A percentile compares a stretch with the other conserved stretches of the same genome.
Conservation (phyloP, 2,329 filamentous ascomycete genomes). For the Verticillium nonalfalfae region DNA sequence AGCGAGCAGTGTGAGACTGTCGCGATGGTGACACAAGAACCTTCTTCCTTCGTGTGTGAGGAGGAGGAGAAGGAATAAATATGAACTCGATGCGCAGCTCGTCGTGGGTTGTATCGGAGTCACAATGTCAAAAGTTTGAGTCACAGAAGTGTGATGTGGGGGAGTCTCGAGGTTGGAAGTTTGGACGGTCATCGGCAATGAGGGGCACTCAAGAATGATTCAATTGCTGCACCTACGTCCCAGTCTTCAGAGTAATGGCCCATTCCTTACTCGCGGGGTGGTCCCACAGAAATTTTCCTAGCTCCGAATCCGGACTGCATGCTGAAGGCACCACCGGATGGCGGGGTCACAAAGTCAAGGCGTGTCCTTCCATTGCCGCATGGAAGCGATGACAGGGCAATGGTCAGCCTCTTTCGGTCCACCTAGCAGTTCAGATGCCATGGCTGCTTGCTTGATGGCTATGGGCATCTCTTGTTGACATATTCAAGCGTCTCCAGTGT, state of each 20-base stretch:
- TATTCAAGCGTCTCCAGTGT: too few relatives aligned
- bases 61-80: not conserved
- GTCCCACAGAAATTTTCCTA: not conserved
- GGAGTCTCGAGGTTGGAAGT: not conserved
- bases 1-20: not conserved
- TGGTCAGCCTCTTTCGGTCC: too few relatives aligned
- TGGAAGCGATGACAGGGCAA: not conserved
- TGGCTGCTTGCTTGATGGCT: too few relatives aligned
- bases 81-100: not conserved
- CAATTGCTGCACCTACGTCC: not conserved
- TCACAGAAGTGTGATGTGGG: conserved; percentile 2
- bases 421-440: too few relatives aligned
- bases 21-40: not conserved
- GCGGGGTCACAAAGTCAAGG: not conserved
- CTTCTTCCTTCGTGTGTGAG: not conserved
- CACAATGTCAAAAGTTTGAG: conserved; percentile 4
- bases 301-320: not conserved
- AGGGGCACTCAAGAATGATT: not conserved
- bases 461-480: too few relatives aligned
- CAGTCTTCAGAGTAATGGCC: not conserved
- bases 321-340: not conserved
- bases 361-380: not conserved
- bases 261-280: not conserved
- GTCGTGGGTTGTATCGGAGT: not conserved
- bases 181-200: not conserved